Evolutionary conservation across 2,329 filamentous ascomycete species (phyloP).

Genomic region (Trichoderma koningii): DNA sequence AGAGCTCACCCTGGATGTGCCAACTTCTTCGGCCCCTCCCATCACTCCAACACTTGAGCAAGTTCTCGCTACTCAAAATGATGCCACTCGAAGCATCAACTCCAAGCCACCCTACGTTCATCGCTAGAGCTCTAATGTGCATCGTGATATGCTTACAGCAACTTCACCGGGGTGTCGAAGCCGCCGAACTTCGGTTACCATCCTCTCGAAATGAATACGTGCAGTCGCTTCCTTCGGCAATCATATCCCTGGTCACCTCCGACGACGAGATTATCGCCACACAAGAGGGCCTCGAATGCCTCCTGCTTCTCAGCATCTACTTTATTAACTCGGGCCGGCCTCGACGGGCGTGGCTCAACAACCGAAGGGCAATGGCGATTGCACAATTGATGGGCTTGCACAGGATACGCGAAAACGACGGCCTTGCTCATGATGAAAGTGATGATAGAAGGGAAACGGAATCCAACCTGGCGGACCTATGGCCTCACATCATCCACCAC

Average conservation of each 20-base stretch:
- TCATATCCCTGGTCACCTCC: constrained; percentile 7
- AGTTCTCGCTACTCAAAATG: constrained; percentile 22
- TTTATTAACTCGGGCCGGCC: constrained; percentile 23
- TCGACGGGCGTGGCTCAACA: constrained; percentile 25
- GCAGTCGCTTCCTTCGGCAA: background rate
- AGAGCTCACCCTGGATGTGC: constrained; percentile 24
- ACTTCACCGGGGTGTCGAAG: constrained; percentile 7
- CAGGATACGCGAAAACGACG: background rate
- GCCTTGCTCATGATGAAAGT: background rate
- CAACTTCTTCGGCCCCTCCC: constrained; percentile 23
- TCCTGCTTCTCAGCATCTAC: constrained; percentile 18
- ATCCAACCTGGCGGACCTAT: background rate
- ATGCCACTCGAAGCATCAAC: constrained; percentile 15
- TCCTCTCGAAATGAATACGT: background rate
- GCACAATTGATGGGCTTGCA: constrained; percentile 23
- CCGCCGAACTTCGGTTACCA: background rate
- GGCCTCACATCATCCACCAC: constrained; percentile 21
- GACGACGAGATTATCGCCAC: constrained; percentile 25
- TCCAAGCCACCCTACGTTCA: constrained; percentile 12
- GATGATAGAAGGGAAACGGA: background rate
- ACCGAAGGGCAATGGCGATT: constrained; percentile 21
- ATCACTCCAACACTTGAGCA: background rate
- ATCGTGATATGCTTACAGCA: constrained; percentile 23
- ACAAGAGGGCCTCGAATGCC: constrained; percentile 15
- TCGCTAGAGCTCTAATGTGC: constrained; percentile 19